Conservation (phyloP, 805 yeast genomes). For the Candida sphagnicola region DNA sequence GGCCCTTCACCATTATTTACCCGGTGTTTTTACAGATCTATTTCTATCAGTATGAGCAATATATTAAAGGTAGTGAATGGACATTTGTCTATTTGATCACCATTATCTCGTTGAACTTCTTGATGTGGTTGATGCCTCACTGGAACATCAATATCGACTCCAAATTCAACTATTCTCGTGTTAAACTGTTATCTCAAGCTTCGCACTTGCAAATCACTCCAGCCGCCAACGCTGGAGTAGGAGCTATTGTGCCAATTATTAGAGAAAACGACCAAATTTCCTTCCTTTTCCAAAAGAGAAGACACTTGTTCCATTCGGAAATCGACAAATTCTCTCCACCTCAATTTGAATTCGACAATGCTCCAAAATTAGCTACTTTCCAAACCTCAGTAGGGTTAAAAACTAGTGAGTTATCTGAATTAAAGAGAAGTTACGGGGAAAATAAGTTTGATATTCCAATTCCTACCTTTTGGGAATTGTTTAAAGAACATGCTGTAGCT, state of each 20-base stretch:
- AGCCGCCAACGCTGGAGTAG: constrained; percentile 79
- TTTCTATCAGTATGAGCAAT: constrained; percentile 64
- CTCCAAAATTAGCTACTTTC: constrained; percentile 53
- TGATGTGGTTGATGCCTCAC: constrained; percentile 86
- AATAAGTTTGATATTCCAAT: constrained; percentile 93
- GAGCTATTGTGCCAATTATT: constrained; percentile 67
- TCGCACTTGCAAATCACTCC: constrained; percentile 73
- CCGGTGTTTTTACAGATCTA: constrained; percentile 71
- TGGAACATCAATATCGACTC: constrained; percentile 80
- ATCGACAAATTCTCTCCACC: constrained; percentile 72
- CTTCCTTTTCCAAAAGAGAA: constrained; percentile 87
- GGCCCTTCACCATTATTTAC: constrained; percentile 78
- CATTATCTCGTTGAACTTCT: constrained; percentile 64
- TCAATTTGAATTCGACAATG: constrained; percentile 60
- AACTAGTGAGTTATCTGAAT: constrained; percentile 47
- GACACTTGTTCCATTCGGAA: constrained; percentile 66
- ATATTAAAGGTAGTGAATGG: constrained; percentile 92
- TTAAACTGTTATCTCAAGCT: constrained; percentile 56
- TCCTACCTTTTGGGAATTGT: constrained; percentile 85
- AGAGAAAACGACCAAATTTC: constrained; percentile 57
- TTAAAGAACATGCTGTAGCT: constrained; percentile 96
- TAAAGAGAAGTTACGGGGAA: constrained; percentile 65
- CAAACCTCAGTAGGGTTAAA: constrained; percentile 52
- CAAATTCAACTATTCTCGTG: constrained; percentile 61
- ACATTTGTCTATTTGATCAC: constrained; percentile 83